Conservation (phyloP, 176 grass and related monocot genomes). For the Calamus simplicifolius region DNA sequence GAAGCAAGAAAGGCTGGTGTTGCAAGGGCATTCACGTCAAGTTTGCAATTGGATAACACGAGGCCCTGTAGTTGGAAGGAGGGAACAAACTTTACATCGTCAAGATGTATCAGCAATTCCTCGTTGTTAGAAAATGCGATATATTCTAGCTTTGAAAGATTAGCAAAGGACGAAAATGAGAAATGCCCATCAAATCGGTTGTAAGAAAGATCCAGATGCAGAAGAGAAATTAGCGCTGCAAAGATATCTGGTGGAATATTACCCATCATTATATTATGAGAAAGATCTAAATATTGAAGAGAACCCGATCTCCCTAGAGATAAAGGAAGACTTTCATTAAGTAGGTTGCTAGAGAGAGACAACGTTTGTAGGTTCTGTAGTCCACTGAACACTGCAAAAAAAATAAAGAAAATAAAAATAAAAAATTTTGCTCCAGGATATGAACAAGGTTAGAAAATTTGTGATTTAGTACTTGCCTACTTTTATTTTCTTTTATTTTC, state of each 20-base stretch:
- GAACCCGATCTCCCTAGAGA: background rate
- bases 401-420: too few species aligned
- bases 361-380: too few species aligned
- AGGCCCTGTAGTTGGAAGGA: constrained; percentile 22
- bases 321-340: constrained; percentile 11
- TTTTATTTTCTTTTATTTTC: too few species aligned
- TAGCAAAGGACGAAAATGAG: constrained; percentile 4
- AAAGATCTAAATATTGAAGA: constrained; percentile 23
- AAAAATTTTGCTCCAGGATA: too few species aligned
- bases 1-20: constrained; percentile 20
- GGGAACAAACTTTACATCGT: background rate
- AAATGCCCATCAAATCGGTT: constrained; percentile 9
- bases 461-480: too few species aligned
- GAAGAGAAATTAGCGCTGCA: background rate
- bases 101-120: constrained; percentile 1
- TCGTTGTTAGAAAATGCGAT: constrained; percentile 11
- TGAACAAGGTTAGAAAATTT: too few species aligned
- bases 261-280: constrained; percentile 8
- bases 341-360: background rate
- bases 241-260: background rate
- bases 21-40: constrained; percentile 9
- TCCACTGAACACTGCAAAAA: too few species aligned
- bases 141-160: background rate
- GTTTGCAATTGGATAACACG: constrained; percentile 18
- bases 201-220: background rate